A percentile compares a stretch with the other conserved stretches of the same genome.
Evolutionary conservation across 805 yeast genomes (phyloP).

Genomic region (Cyberlindnera sargentensis): DNA sequence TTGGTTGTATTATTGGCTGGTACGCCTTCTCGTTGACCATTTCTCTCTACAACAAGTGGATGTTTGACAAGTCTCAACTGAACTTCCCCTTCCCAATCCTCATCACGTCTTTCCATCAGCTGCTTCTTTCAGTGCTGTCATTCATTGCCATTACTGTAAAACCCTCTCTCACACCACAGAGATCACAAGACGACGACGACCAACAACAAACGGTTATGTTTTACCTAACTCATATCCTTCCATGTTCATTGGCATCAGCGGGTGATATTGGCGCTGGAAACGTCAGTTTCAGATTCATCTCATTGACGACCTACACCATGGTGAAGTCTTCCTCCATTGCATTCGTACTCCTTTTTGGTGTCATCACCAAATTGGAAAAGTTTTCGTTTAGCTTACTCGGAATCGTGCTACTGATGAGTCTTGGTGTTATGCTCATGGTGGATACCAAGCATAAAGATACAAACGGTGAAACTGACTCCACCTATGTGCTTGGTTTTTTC

Average conservation of each 20-base stretch:
- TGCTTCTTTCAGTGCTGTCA: constrained; percentile 51
- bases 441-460: constrained; percentile 29
- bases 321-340: constrained; percentile 83
- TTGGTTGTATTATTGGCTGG: constrained; percentile 45
- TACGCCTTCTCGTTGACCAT: constrained; percentile 61
- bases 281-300: constrained; percentile 68
- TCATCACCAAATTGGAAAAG: constrained; percentile 69
- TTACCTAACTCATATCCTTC: constrained; percentile 54
- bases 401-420: constrained; percentile 73
- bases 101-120: constrained; percentile 81
- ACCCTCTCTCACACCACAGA: constrained; percentile 11
- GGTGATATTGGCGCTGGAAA: constrained; percentile 95
- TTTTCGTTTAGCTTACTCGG: constrained; percentile 60
- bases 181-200: background rate
- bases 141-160: constrained; percentile 15
- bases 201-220: constrained; percentile 5
- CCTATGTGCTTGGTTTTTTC: constrained; percentile 49
- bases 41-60: constrained; percentile 90
- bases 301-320: constrained; percentile 86
- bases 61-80: constrained; percentile 74
- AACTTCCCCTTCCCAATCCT: constrained; percentile 79
- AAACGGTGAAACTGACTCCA: constrained; percentile 12
- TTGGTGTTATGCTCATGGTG: constrained; percentile 87
- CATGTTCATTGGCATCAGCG: constrained; percentile 82
- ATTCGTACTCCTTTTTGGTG: constrained; percentile 85